A percentile compares a stretch with the other conserved stretches of the same genome.
phyloP scores from a whole-genome alignment of 2,329 filamentous ascomycete genomes.

The Anthostomella pinea region DNA sequence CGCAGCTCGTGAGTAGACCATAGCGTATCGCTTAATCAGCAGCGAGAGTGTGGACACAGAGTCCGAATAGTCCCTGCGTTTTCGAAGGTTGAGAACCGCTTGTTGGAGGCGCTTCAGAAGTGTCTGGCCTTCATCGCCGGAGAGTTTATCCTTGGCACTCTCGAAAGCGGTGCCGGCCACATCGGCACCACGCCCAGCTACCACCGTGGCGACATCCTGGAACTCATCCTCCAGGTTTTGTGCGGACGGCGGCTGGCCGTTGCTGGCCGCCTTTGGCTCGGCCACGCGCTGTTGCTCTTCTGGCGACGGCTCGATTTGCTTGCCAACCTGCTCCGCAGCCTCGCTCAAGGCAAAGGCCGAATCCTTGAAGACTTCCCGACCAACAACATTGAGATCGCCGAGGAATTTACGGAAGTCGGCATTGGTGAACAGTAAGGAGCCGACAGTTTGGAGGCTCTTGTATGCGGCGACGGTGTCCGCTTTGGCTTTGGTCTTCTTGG shows the following conservation, averaged over 20 bases:
- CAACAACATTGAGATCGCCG: conserved; percentile 73
- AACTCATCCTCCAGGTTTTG: conserved; percentile 62
- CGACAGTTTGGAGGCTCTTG: conserved; percentile 77
- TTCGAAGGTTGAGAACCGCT: conserved; percentile 69
- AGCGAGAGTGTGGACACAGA: conserved; percentile 77
- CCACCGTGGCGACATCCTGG: conserved; percentile 53
- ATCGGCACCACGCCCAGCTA: conserved; percentile 40
- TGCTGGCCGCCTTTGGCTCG: conserved; percentile 26
- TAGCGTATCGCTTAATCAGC: conserved; percentile 74
- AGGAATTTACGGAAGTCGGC: conserved; percentile 86
- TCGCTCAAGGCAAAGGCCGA: conserved; percentile 77
- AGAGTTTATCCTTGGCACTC: conserved; percentile 72
- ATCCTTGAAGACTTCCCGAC: conserved; percentile 81
- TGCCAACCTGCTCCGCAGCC: conserved; percentile 70
- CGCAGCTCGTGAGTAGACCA: conserved; percentile 71
- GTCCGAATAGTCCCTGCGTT: conserved; percentile 77
- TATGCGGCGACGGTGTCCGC: conserved; percentile 75
- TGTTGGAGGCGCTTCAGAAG: conserved; percentile 74
- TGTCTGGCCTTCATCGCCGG: conserved; percentile 69
- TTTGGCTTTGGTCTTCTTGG: conserved; percentile 60
- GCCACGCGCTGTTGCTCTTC: conserved; percentile 56
- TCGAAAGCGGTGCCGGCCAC: conserved; percentile 48
- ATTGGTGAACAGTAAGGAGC: conserved; percentile 82
- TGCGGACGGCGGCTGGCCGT: conserved; percentile 45
- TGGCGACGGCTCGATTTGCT: conserved; percentile 67